Base-by-base conservation (phyloP, 305 asterid species). In the Fraxinus sp. region DNA sequence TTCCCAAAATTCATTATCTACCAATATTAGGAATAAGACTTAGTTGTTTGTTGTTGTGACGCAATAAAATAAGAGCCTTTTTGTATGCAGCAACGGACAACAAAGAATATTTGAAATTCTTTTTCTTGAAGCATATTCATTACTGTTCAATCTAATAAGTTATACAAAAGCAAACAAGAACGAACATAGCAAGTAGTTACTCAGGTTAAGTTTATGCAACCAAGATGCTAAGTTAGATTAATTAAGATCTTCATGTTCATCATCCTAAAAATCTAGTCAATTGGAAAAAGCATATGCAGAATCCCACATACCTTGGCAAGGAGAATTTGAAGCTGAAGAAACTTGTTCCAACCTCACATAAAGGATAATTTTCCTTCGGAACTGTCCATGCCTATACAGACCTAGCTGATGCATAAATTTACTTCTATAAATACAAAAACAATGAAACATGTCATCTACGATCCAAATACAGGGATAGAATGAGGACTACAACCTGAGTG, bases 321-420 rank as follows among this genome's bases (percentile, higher is more conserved):
- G 79, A 82, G 90, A 83, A 80, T 84, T 79, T 70, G 94, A 88
- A 77, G 88, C 85, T 64, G 94, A 86, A 59, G 87, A 85, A 52
- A 82, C 78, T 2, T 81, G 88, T 81, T 89, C 94, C 14, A 91
- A 90, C 85, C 89, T 89, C 78, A 88, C 89, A 73, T 79, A 26
- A 74, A 83, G 86, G 83, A 87, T 6, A 22, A 37, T 74, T 39
- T 66, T 80, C 82, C 90, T 88, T 78, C 83, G 89, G 78, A 82
- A 70, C 68, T 78, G 93, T 78, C 85, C 84, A 41, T 86, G 83
- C 74, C 84, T 82, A 85, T 80, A 86, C 79, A 82, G 80, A 83
- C 89, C 90, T 88, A 88, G 85, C 92, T 91, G 92, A 88, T 87
- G 84, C 79, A 86, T 66, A 77, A 77, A 82, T 39, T 75, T 24